Conservation (phyloP, 2,329 filamentous ascomycete species). For the Periconia digitata region DNA sequence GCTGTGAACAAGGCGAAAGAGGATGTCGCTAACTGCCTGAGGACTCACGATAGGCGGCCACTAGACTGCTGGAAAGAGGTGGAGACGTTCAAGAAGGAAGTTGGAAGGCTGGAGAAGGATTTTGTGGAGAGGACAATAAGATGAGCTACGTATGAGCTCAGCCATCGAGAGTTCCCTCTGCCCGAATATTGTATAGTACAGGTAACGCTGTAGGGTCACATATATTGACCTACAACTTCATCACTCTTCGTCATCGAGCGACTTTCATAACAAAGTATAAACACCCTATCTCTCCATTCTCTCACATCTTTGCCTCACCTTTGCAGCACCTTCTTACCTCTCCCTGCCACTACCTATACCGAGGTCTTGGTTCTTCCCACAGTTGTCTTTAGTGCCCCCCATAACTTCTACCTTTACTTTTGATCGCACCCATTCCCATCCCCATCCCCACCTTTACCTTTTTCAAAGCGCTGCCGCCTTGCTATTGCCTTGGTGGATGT, state of each 20-base stretch:
- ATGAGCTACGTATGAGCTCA: slow-evolving; percentile 24
- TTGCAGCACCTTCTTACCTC: background rate
- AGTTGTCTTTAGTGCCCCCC: too few species aligned
- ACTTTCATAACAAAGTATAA: background rate
- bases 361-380: background rate
- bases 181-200: slow-evolving; percentile 21
- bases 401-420: too few species aligned
- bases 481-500: too few species aligned
- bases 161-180: slow-evolving; percentile 5
- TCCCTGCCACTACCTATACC: background rate
- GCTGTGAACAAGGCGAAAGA: slow-evolving; percentile 73
- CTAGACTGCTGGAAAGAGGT: slow-evolving; percentile 95
- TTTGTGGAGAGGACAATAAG: slow-evolving; percentile 83
- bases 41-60: slow-evolving; percentile 81
- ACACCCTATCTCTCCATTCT: background rate
- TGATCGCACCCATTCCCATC: too few species aligned
- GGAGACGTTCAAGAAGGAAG: slow-evolving; percentile 85
- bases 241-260: too few species aligned
- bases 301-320: background rate
- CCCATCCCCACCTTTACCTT: too few species aligned
- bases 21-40: slow-evolving; percentile 77
- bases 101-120: slow-evolving; percentile 77
- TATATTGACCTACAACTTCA: background rate
- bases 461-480: too few species aligned
- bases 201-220: background rate